A percentile compares a stretch with the other conserved stretches of the same genome.
These are phyloP conservation scores for Canavalia gladiata DNA, from an alignment of 306 rosid species.

Conservation along the genomic window DNA sequence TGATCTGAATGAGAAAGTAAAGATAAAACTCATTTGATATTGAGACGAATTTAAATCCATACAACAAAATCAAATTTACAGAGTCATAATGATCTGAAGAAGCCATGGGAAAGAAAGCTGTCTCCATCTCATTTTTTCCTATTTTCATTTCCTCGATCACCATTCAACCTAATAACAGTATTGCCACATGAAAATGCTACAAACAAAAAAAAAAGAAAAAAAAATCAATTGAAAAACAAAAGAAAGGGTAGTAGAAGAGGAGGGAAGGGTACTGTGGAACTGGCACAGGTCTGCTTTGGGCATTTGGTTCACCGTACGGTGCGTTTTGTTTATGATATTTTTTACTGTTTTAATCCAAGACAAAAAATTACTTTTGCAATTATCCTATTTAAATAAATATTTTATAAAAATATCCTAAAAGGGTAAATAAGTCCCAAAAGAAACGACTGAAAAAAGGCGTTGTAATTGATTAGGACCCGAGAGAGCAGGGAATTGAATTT, in stretches of 20 bases:
- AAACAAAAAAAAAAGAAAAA: neutral
- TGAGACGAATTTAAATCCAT: constrained; percentile 54
- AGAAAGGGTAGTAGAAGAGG: neutral
- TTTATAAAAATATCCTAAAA: no score
- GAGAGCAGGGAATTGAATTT: no score
- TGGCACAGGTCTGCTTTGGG: neutral
- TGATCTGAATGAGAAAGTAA: constrained; percentile 27
- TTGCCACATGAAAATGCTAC: constrained; percentile 40
- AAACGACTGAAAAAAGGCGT: no score
- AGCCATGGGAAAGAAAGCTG: constrained; percentile 50
- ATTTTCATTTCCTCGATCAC: constrained; percentile 57
- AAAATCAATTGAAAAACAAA: constrained; percentile 40
- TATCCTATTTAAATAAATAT: no score
- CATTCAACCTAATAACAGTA: constrained; percentile 56
- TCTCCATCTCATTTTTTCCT: constrained; percentile 49
- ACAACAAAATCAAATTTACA: constrained; percentile 70
- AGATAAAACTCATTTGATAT: constrained; percentile 53
- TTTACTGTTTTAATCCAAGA: no score
- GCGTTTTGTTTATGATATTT: no score
- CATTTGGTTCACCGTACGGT: no score
- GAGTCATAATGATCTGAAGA: constrained; percentile 54
- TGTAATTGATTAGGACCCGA: no score
- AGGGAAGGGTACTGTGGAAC: constrained; percentile 43
- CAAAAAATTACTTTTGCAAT: no score
- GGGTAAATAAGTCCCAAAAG: no score